Base-by-base conservation (phyloP, 1,139 yeast species). In the Sugiyamaella paludigena region DNA sequence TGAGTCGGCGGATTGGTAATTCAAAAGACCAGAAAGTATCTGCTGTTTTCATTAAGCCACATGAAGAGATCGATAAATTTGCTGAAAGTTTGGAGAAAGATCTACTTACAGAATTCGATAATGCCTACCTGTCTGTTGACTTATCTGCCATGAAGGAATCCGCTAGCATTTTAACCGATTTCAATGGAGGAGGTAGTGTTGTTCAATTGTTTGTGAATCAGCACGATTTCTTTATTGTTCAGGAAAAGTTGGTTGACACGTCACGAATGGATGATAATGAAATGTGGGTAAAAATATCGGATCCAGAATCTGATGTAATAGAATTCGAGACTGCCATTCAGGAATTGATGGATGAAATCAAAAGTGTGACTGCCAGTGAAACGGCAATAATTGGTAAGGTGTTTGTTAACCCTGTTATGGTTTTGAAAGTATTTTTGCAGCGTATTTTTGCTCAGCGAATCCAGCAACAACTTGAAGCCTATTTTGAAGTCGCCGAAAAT, bases 171-270 rank as follows among this genome's bases (percentile, higher is more conserved):
- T 72, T 91, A 47, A 78, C 83, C 47, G 87, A 83, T 52, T 91
- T 83, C 69, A 91, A 92, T 61, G 94, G 91, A 11, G 97, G 97
- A 8, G 76, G 81, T 4, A 83, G 84, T 52, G 94, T 89, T 10
- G 84, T 88, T 11, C 89, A 84, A 63, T 80, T 86, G 46, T 91
- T 87, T 68, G 88, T 89, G 38, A 83, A 82, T 62, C 89, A 86
- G 62, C 89, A 86, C 64, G 87, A 83, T 51, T 79, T 85, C 53
- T 83, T 87, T 63, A 69, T 78, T 47, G 78, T 79, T 49, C 75
- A 75, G 46, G 78, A 77, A 36, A 73, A 73, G 39, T 61, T 73
- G 35, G 65, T 62, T 43, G 72, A 61, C 40, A 63, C 70, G 8
- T 65, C 64, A 15, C 61, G 68, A 29, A 68, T 66, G 30, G 65